Percentiles rank a stretch among this genome's conserved stretches.
phyloP scores from a whole-genome alignment of 2,329 filamentous ascomycete genomes.

The Neonectria coccinea region DNA sequence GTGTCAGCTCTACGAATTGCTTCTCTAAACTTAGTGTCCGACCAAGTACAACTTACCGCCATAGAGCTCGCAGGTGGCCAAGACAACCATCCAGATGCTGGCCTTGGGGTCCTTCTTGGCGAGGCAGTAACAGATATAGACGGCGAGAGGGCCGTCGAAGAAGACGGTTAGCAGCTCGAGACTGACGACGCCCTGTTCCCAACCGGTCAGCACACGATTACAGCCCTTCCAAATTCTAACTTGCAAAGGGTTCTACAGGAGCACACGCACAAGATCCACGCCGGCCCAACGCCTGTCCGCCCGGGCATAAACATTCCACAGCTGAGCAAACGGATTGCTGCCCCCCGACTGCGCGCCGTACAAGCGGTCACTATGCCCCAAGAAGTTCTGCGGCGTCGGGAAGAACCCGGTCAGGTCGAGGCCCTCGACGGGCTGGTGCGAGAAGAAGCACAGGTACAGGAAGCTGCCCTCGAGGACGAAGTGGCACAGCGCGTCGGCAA shows the following conservation, averaged over 20 bases:
- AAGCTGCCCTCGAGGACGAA: conserved; percentile 91
- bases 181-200: conserved; percentile 65
- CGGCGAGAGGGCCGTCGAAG: conserved; percentile 69
- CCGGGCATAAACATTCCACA: conserved; percentile 77
- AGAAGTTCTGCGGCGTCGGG: conserved; percentile 64
- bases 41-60: conserved; percentile 59
- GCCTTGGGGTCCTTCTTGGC: conserved; percentile 65
- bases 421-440: conserved; percentile 52
- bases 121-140: conserved; percentile 71
- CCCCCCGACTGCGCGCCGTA: conserved; percentile 70
- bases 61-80: conserved; percentile 75
- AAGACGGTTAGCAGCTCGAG: conserved; percentile 75
- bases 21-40: neutral
- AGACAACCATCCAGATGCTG: conserved; percentile 72
- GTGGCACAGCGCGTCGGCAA: conserved; percentile 92
- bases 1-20: neutral
- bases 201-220: neutral
- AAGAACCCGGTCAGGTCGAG: conserved; percentile 51
- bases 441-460: conserved; percentile 94
- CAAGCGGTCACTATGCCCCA: conserved; percentile 59
- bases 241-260: neutral
- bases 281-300: conserved; percentile 74
- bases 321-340: conserved; percentile 65
- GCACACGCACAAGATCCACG: conserved; percentile 64
- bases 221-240: too few species aligned